These are phyloP conservation scores for Neurospora sp. DNA, from an alignment of 495 filamentous ascomycete species.

Conservation along the genomic window DNA sequence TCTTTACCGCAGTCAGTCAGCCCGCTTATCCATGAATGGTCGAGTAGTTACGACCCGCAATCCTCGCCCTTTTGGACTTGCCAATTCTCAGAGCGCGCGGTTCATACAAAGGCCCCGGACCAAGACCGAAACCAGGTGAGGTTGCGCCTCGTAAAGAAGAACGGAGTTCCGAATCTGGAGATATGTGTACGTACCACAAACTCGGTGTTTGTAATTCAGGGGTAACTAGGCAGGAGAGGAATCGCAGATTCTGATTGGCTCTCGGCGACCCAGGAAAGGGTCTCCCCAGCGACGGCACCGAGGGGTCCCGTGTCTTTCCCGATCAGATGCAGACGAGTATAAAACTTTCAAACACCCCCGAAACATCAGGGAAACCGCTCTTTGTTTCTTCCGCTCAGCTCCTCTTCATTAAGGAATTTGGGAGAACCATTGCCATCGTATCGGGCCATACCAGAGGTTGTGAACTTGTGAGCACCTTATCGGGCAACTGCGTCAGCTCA, in stretches of 20 bases:
- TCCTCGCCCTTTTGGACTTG: not conserved
- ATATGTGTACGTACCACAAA: not conserved
- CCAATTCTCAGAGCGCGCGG: not conserved
- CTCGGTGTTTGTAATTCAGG: not conserved
- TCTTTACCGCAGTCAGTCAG: not conserved
- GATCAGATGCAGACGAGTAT: not conserved
- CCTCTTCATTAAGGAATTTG: not conserved
- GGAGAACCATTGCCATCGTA: not conserved
- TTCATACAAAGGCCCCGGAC: not conserved
- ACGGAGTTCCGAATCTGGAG: not conserved
- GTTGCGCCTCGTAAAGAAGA: not conserved
- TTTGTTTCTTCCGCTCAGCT: not conserved
- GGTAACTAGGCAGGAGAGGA: not conserved
- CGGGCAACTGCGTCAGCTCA: not conserved
- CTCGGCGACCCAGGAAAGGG: not conserved
- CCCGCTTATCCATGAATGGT: not conserved
- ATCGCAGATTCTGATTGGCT: not conserved
- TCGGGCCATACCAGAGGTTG: not conserved
- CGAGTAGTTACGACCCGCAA: not conserved
- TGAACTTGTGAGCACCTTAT: not conserved
- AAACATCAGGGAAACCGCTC: not conserved
- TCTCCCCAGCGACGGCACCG: not conserved
- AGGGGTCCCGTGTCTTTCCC: not conserved
- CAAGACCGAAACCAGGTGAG: not conserved
- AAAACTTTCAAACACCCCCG: not conserved